phyloP scores from a whole-genome alignment of 2,329 filamentous ascomycete species.

The Exserohilum rostratum region DNA sequence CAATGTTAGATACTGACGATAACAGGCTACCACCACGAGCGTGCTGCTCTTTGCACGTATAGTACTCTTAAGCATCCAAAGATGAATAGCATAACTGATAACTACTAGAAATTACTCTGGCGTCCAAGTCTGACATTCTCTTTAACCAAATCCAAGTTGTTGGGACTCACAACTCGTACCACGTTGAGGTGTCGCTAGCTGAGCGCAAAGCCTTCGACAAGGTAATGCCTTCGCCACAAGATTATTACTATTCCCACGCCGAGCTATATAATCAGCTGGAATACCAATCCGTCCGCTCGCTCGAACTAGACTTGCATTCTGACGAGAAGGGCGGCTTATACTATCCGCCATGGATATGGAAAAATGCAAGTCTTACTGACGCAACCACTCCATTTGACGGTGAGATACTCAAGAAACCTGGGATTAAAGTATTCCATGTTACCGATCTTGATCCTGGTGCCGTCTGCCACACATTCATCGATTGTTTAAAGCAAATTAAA shows the following conservation, averaged over 20 bases:
- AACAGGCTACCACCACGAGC: constrained; percentile 23
- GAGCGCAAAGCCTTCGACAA: constrained; percentile 52
- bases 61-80: not conserved
- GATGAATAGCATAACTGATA: constrained; percentile 4
- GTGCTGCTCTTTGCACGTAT: constrained; percentile 30
- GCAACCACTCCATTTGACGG: constrained; percentile 50
- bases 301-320: constrained; percentile 59
- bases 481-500: constrained; percentile 54
- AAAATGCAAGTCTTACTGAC: too few species aligned
- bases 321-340: constrained; percentile 58
- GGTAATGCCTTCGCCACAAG: constrained; percentile 46
- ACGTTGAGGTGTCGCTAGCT: constrained; percentile 52
- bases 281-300: constrained; percentile 55
- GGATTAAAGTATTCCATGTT: constrained; percentile 60
- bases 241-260: constrained; percentile 58
- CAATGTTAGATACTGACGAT: constrained; percentile 10
- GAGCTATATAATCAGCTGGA: constrained; percentile 53
- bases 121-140: constrained; percentile 43
- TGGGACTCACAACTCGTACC: constrained; percentile 61
- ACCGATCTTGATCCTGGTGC: constrained; percentile 56
- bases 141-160: constrained; percentile 61
- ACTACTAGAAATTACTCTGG: constrained; percentile 18
- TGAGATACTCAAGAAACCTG: constrained; percentile 49
- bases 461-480: constrained; percentile 55
- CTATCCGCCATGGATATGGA: constrained; percentile 54